Base-by-base conservation (phyloP, 495 filamentous ascomycete genomes). In the Penicillium antarcticum region DNA sequence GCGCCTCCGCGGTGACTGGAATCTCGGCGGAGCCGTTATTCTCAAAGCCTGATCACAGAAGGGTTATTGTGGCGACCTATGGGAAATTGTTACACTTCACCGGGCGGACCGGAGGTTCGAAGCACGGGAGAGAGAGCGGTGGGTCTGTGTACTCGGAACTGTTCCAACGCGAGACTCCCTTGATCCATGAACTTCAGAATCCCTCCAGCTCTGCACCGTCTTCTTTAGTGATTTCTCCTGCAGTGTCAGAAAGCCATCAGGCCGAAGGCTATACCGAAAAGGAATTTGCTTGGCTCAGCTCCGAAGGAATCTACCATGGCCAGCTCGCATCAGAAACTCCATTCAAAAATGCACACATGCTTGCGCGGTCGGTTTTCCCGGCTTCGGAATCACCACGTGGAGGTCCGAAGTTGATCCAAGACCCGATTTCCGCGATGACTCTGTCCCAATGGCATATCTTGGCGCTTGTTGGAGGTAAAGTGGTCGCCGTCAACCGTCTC, bases 361-460 rank as follows among this genome's bases (percentile, higher is more conserved):
- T 96, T 42, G 70, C 87, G 35, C 84, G 82, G 53, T 77, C 86
- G 0, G 80, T 87, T 39, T 76, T 97, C 40, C 84, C 88, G 3
- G 78, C 80, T 13, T 74, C 80, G 4, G 85, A 89, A 57, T 78
- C 78, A n/a, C 61, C 80, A 3, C 74, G 79, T 21, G 83, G 86
- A 45, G 82, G 87, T 17, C 80, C 73, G 51, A 82, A 81, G 51
- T 63, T 85, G 11, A 78, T 81, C 4, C 78, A 84, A 52, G 87
- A 92, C 24, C 79, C 80, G 0, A 82, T 96, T 32, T 80, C 84
- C 24, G 87, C 87, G n/a, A 85, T 95, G 65, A 84, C 88, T 3
- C 73, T 97, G 23, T 92, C 90, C 3, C 91, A 95, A 60, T 96
- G 91, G 87, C 94, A 98, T 65, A 80, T 96, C 41, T 69, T 98